Conservation (phyloP, 345 rosid species). For the Moricandia moricandioides region DNA sequence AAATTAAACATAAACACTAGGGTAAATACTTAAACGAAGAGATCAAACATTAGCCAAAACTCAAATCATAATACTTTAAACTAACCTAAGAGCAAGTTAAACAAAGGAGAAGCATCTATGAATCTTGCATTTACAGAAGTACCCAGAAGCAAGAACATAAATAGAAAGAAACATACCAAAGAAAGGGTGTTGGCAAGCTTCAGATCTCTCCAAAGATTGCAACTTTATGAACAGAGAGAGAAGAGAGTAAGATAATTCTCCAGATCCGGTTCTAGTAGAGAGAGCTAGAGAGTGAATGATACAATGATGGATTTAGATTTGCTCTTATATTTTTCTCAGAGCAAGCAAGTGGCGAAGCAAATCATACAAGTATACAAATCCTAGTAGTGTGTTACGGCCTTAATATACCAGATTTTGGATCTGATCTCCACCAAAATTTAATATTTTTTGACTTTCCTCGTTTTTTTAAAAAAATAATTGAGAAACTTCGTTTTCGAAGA, state of each 20-base stretch:
- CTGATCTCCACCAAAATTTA: slow-evolving; percentile 7
- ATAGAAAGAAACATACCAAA: slow-evolving; percentile 11
- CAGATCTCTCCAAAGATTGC: slow-evolving; percentile 8
- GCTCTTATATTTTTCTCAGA: neutral
- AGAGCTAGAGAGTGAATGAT: neutral
- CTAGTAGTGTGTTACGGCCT: slow-evolving; percentile 18
- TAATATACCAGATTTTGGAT: slow-evolving; percentile 29
- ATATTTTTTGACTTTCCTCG: neutral
- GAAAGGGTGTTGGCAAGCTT: neutral
- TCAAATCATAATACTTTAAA: slow-evolving; percentile 2
- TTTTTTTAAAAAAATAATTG: neutral
- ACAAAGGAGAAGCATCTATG: neutral
- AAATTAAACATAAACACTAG: neutral
- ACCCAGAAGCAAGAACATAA: slow-evolving; percentile 18
- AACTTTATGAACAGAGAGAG: slow-evolving; percentile 13
- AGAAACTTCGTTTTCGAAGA: neutral
- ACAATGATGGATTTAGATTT: neutral
- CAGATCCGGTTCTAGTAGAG: slow-evolving; percentile 34
- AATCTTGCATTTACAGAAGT: slow-evolving; percentile 8
- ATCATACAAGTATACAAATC: neutral
- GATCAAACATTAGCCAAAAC: neutral
- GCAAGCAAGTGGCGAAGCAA: neutral
- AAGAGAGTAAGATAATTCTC: neutral
- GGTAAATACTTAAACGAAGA: neutral
- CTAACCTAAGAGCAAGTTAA: neutral